Percentiles rank a stretch among this genome's conserved stretches.
Conservation (phyloP, 495 filamentous ascomycete genomes). For the Lasiosphaeriaceae sp. region DNA sequence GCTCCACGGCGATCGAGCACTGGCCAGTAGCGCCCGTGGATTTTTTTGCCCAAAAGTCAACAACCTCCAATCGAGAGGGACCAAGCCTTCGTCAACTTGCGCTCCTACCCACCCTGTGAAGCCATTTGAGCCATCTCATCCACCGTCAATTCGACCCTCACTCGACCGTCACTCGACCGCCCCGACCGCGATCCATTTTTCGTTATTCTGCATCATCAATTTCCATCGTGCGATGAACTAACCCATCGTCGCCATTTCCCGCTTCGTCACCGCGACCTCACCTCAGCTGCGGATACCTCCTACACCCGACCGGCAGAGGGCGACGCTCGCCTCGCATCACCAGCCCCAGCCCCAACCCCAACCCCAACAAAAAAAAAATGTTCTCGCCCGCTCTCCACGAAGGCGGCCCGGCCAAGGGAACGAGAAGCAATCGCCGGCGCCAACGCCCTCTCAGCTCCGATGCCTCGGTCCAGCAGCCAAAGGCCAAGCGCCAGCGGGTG, state of each 20-base stretch:
- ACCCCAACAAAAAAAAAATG: slow-evolving; percentile 41
- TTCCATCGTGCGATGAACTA: slow-evolving; percentile 5
- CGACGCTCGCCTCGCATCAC: background rate
- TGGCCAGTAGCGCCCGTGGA: slow-evolving; percentile 23
- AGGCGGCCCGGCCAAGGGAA: slow-evolving; percentile 49
- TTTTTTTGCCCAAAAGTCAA: slow-evolving; percentile 37
- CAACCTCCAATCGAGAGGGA: slow-evolving; percentile 30
- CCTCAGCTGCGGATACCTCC: too few species aligned
- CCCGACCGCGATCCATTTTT: background rate
- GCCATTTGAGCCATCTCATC: background rate
- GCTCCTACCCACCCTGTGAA: slow-evolving; percentile 11
- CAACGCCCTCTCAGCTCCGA: slow-evolving; percentile 65
- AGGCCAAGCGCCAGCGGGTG: slow-evolving; percentile 68
- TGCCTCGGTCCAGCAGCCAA: slow-evolving; percentile 58
- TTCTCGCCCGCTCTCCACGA: slow-evolving; percentile 54
- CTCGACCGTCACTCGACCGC: too few species aligned
- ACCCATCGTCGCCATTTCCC: slow-evolving; percentile 1
- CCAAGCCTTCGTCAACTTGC: slow-evolving; percentile 33
- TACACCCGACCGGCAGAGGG: background rate
- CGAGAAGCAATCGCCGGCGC: slow-evolving; percentile 57
- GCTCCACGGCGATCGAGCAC: slow-evolving; percentile 19
- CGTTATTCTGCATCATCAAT: slow-evolving; percentile 1
- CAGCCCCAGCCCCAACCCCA: slow-evolving; percentile 11
- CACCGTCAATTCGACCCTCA: background rate
- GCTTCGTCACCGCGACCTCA: slow-evolving; percentile 1